Evolutionary conservation across 2,329 filamentous ascomycete genomes (phyloP), one percentile per base, ranked within the genome.

Genomic region (Geosmithia putterillii): DNA sequence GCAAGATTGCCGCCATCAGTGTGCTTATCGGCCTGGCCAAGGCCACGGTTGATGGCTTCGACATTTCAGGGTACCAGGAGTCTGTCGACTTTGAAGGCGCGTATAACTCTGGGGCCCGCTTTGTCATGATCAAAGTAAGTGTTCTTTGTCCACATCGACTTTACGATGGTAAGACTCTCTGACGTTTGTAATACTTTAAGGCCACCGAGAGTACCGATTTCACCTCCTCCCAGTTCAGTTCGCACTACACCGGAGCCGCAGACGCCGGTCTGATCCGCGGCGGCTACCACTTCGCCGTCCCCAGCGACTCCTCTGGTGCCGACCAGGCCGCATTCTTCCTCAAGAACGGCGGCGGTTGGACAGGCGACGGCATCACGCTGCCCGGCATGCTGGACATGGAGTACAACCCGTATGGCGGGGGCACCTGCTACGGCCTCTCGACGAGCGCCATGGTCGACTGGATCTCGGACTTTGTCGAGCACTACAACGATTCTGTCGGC

Each of bases 361-460:
- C 62, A 18, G 54, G 52, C 17, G 73, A 77, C 48, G 70, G 71
- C 41, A 66, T 64, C 47, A 77, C 72, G 8, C 62, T 77, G 0
- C 74, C 73, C 1, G 72, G 73, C 3, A 74, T 76, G 71, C 60
- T 78, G 7, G 73, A 75, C 50, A 60, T 76, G 12, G 72, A 76
- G 57, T 65, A 61, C 46, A 59, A 57, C 46, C 58, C 60, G 12
- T n/a, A 37, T n/a, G 17, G 18, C 14, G 38, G 17, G 14, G 8
- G 7, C 20, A 58, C 52, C 19, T 74, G 71, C 56, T 71, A 63
- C 47, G 69, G 67, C 7, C 57, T 73, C 46, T 66, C 64, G 38
- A 46, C 55, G 4, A 58, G 57, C n/a, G 57, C 53, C 34, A 73
- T 74, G 63, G 67, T 73, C 1, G 51, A 59, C 17, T 77, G 72